Evolutionary conservation across 495 filamentous ascomycete genomes (phyloP), one percentile per base, ranked within the genome.

Genomic region (Apiosordaria backusii): DNA sequence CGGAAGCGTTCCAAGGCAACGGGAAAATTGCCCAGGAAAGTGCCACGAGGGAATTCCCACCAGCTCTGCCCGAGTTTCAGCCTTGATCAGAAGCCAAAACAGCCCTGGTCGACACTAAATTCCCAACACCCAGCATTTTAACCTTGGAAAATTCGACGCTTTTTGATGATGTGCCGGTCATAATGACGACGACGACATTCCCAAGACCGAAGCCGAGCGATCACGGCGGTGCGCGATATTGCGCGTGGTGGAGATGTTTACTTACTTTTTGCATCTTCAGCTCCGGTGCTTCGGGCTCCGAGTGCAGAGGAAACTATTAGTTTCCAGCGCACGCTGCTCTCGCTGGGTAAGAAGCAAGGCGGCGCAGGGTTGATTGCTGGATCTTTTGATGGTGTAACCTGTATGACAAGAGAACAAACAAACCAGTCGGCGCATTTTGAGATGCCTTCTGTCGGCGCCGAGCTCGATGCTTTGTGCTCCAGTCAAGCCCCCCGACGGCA

Each of bases 11-110:
- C 67, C 65, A 67, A 65, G 53, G 59, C 50, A 25, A 58, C 60
- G 65, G 35, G 67, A 67, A 65, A 68, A 67, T 63, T 52, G 61
- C 52, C 35, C 57, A 65, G 60, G 29, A 29, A 50, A 26, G 1
- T 60, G 63, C 67, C 67, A 69, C 67, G 64, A 66, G 67, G 67
- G 50, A 64, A 25, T 7, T 27, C 18, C 53, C 50, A 50, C 62
- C 61, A 19, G n/a, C n/a, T n/a, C n/a, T n/a, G n/a, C n/a, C n/a
- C n/a, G n/a, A n/a, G 65, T 64, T 72, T 68, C 67, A 72, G 70
- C 67, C 70, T 61, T 67, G 59, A 27, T 23, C 22, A 55, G 52
- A 22, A 55, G 52, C 52, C 50, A 53, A 21, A 53, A 53, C 13
- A 4, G 16, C 15, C 15, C 50, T 53, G 16, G 50, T 53, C 16